Conservation (phyloP, 2,329 filamentous ascomycete species). For the Sclerotinia sclerotiorum region DNA sequence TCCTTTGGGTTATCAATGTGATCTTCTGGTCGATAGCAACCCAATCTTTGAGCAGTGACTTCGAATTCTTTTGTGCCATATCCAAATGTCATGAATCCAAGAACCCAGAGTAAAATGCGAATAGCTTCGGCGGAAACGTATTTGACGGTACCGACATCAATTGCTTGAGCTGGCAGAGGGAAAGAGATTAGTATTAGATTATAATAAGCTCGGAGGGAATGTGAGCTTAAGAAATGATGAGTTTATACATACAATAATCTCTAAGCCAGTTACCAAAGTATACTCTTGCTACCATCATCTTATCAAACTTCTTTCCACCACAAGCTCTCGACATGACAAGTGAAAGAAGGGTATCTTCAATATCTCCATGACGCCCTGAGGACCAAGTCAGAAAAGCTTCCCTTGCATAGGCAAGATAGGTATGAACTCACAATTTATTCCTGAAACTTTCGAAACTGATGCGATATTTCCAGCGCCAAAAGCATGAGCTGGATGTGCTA, state of each 20-base stretch:
- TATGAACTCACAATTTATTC: slow-evolving; percentile 67
- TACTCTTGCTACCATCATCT: slow-evolving; percentile 81
- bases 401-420: not conserved
- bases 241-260: slow-evolving; percentile 63
- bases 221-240: not conserved
- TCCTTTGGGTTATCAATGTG: slow-evolving; percentile 79
- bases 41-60: slow-evolving; percentile 74
- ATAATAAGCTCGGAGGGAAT: not conserved
- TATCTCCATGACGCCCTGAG: slow-evolving; percentile 80
- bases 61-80: slow-evolving; percentile 83
- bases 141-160: slow-evolving; percentile 91
- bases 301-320: slow-evolving; percentile 78
- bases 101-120: slow-evolving; percentile 80
- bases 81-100: slow-evolving; percentile 87
- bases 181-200: not conserved
- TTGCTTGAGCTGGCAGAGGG: slow-evolving; percentile 62
- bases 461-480: slow-evolving; percentile 91
- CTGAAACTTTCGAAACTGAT: slow-evolving; percentile 75
- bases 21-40: slow-evolving; percentile 79
- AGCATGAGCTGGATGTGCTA: slow-evolving; percentile 67
- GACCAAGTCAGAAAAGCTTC: not conserved
- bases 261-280: slow-evolving; percentile 97
- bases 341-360: slow-evolving; percentile 83
- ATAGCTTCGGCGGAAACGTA: slow-evolving; percentile 88
- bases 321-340: slow-evolving; percentile 63